Percentiles rank a stretch among this genome's conserved stretches.
phyloP scores from a whole-genome alignment of 2,329 filamentous ascomycete genomes.

The Colletotrichum lentis region DNA sequence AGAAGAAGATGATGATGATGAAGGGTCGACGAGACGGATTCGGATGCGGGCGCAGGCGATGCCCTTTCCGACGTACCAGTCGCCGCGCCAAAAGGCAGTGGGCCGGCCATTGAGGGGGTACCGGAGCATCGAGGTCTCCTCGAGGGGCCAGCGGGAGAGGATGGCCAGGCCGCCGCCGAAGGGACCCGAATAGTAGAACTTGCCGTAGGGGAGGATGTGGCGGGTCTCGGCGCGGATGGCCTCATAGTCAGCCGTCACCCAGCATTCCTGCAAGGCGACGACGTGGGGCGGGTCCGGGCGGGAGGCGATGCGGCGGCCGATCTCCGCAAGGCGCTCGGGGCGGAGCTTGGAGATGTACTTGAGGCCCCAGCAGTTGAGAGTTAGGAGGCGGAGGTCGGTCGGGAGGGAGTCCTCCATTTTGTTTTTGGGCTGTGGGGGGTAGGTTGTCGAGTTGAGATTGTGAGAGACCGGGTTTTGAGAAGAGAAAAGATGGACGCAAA shows the following conservation, averaged over 20 bases:
- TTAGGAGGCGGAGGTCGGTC: conserved; percentile 77
- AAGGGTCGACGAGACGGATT: conserved; percentile 9
- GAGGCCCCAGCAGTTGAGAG: conserved; percentile 96
- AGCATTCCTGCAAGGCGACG: conserved; percentile 95
- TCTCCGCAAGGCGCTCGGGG: conserved; percentile 79
- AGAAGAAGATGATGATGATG: neutral
- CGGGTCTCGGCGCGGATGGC: conserved; percentile 77
- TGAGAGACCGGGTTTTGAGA: neutral
- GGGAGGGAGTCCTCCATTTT: conserved; percentile 51
- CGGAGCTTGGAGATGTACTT: conserved; percentile 85
- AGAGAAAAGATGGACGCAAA: neutral
- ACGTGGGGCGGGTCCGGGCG: conserved; percentile 77
- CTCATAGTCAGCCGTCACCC: conserved; percentile 84
- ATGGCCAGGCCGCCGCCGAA: conserved; percentile 92
- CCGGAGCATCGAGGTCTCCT: conserved; percentile 83
- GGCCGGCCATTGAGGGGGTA: conserved; percentile 95
- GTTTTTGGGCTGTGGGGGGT: conserved; percentile 25
- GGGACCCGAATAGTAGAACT: conserved; percentile 90
- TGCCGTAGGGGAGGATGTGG: conserved; percentile 82
- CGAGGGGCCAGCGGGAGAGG: conserved; percentile 89
- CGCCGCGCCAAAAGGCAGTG: conserved; percentile 90
- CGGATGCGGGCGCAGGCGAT: conserved; percentile 81
- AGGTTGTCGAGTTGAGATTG: neutral
- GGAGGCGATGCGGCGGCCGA: conserved; percentile 79
- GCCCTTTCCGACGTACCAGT: conserved; percentile 97